Percentiles rank a stretch among this genome's conserved stretches.
phyloP scores from a whole-genome alignment of 2,329 filamentous ascomycete genomes.

The Mollisiaceae sp. region DNA sequence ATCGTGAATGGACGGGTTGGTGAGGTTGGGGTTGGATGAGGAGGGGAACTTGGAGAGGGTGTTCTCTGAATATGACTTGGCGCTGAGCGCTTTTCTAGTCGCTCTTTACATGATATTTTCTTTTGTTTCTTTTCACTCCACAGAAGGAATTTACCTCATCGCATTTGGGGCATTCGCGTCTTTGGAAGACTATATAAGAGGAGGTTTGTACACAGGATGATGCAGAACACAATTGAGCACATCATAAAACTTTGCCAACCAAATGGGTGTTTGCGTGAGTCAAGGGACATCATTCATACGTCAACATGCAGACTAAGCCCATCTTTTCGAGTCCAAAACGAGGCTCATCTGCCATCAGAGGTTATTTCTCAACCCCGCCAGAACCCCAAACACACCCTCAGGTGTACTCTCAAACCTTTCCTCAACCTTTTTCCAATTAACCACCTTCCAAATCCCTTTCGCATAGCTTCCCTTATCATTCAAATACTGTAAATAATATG shows the following conservation, averaged over 20 bases:
- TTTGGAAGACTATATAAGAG: background rate
- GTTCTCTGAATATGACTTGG: background rate
- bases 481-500: constrained; percentile 85
- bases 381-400: constrained; percentile 42
- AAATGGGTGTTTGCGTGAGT: too few species aligned
- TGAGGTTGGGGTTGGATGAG: too few species aligned
- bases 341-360: constrained; percentile 6
- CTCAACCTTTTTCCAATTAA: constrained; percentile 78
- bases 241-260: background rate
- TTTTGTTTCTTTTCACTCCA: background rate
- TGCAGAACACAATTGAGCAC: background rate
- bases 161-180: background rate
- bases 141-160: background rate
- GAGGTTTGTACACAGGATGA: background rate
- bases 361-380: constrained; percentile 30
- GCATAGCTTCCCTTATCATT: constrained; percentile 79
- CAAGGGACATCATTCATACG: too few species aligned
- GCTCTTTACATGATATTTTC: constrained; percentile 1
- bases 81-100: background rate
- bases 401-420: constrained; percentile 59
- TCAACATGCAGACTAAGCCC: background rate
- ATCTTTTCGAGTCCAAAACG: background rate
- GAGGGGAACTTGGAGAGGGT: background rate
- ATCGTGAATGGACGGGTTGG: background rate
- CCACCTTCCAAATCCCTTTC: constrained; percentile 77